Conservation (phyloP, 31 red algal species). For the Asparagopsis taxiformis region DNA sequence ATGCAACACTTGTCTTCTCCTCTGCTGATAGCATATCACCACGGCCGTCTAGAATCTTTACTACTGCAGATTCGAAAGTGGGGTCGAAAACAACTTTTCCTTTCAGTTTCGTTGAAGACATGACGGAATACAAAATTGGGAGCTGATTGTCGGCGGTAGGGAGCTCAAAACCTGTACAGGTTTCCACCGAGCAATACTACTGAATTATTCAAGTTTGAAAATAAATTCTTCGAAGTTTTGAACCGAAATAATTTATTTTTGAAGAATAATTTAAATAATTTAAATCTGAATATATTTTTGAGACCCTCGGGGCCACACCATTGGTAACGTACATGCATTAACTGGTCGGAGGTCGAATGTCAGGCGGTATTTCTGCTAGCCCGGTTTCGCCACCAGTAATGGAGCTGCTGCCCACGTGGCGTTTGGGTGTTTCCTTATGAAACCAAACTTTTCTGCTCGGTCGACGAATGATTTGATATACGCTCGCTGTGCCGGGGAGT, state of each 20-base stretch:
- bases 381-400: neutral
- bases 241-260: neutral
- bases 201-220: no score
- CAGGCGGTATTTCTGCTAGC: neutral
- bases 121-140: neutral
- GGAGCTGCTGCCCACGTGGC: neutral
- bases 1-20: no score
- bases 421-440: neutral
- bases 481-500: neutral
- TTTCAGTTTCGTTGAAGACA: neutral
- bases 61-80: neutral
- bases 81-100: neutral
- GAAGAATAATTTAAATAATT: conserved; percentile 10
- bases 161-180: no score
- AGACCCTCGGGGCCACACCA: neutral
- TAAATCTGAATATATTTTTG: neutral
- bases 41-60: neutral
- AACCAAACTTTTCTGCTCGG: neutral
- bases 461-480: neutral
- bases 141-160: no score
- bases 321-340: neutral
- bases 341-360: neutral
- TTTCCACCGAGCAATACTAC: no score
- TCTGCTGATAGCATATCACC: no score
- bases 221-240: neutral